A percentile compares a stretch with the other conserved stretches of the same genome.
phyloP scores from a whole-genome alignment of 805 yeast genomes.

The Metschnikowia koreensis region DNA sequence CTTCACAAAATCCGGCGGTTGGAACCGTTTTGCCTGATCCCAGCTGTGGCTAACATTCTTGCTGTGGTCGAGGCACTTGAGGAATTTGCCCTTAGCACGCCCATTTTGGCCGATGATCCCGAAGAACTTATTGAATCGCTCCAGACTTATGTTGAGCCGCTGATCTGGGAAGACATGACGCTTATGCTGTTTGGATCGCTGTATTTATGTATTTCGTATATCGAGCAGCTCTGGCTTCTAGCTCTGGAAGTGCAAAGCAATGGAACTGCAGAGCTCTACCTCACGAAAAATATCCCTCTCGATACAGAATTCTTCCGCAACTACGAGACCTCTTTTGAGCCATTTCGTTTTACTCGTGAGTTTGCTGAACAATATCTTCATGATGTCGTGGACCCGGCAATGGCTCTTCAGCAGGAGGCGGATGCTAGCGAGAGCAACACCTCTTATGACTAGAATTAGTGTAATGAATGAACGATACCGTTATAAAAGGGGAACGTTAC shows the following conservation, averaged over 20 bases:
- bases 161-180: slow-evolving; percentile 9
- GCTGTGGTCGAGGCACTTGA: slow-evolving; percentile 10
- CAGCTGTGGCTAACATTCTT: slow-evolving; percentile 8
- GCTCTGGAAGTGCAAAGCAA: slow-evolving; percentile 7
- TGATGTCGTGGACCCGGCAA: slow-evolving; percentile 12
- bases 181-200: slow-evolving; percentile 13
- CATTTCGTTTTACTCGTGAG: slow-evolving; percentile 9
- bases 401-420: slow-evolving; percentile 4
- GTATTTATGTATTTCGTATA: slow-evolving; percentile 7
- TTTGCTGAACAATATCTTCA: slow-evolving; percentile 14
- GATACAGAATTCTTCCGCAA: slow-evolving; percentile 15
- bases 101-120: slow-evolving; percentile 3
- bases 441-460: neutral
- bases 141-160: slow-evolving; percentile 6
- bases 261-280: slow-evolving; percentile 8
- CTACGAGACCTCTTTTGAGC: slow-evolving; percentile 11
- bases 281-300: slow-evolving; percentile 8
- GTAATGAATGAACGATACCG: neutral
- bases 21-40: slow-evolving; percentile 7
- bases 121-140: slow-evolving; percentile 11
- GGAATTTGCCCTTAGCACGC: slow-evolving; percentile 11
- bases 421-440: slow-evolving; percentile 3
- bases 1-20: slow-evolving; percentile 5
- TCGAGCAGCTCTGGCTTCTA: slow-evolving; percentile 15
- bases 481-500: neutral